Conservation (phyloP, 1,139 yeast species). For the Chernovozyma aurita region DNA sequence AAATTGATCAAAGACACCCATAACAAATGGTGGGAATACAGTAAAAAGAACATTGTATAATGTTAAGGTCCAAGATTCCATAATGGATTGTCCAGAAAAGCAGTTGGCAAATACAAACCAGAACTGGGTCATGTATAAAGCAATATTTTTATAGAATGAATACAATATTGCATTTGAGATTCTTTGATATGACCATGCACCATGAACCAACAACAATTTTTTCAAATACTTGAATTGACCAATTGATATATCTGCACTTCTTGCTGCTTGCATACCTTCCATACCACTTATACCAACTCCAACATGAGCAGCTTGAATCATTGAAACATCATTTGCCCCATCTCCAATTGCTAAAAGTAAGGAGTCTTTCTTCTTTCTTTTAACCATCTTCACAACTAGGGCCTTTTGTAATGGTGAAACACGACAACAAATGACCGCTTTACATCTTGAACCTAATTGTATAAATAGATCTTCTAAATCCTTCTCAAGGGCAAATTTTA, state of each 20-base stretch:
- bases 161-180: slow-evolving; percentile 87
- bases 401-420: slow-evolving; percentile 98
- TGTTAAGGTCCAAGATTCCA: slow-evolving; percentile 97
- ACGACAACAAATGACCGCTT: slow-evolving; percentile 91
- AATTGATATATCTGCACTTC: slow-evolving; percentile 95
- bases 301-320: slow-evolving; percentile 97
- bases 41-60: slow-evolving; percentile 95
- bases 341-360: slow-evolving; percentile 93
- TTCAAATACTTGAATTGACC: slow-evolving; percentile 89
- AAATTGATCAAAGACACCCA: slow-evolving; percentile 96
- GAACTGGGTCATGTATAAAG: slow-evolving; percentile 95
- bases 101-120: slow-evolving; percentile 95
- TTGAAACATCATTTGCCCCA: slow-evolving; percentile 97
- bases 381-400: slow-evolving; percentile 86
- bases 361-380: slow-evolving; percentile 49
- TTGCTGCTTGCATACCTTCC: slow-evolving; percentile 99
- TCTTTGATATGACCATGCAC: slow-evolving; percentile 96
- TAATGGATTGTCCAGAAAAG: slow-evolving; percentile 91
- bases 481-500: slow-evolving; percentile 77
- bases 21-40: slow-evolving; percentile 90
- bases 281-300: slow-evolving; percentile 99
- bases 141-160: slow-evolving; percentile 92
- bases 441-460: slow-evolving; percentile 79
- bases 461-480: slow-evolving; percentile 76
- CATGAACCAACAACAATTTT: slow-evolving; percentile 86